phyloP scores from a whole-genome alignment of 2,329 filamentous ascomycete species.

The Aspergillus sp. region DNA sequence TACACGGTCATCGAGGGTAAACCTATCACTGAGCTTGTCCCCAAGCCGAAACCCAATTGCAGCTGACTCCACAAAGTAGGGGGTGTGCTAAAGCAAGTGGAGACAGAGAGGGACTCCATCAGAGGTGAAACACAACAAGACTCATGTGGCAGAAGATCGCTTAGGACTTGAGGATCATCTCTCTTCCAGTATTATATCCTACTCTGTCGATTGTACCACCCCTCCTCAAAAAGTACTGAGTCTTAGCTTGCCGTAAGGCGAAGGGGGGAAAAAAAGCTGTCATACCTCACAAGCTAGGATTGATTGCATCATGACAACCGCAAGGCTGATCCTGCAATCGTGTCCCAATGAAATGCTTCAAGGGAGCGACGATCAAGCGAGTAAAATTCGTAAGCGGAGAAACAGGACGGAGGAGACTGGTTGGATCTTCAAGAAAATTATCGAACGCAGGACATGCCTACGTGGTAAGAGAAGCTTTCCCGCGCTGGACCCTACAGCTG shows the following conservation, averaged over 20 bases:
- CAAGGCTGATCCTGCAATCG: not conserved
- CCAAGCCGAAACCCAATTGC: not conserved
- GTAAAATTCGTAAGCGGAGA: not conserved
- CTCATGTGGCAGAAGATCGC: not conserved
- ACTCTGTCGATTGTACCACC: not conserved
- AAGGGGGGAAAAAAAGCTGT: not conserved
- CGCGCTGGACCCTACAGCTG: constrained; percentile 9
- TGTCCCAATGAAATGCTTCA: not conserved
- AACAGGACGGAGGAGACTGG: not conserved
- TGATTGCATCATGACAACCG: not conserved
- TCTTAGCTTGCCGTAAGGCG: not conserved
- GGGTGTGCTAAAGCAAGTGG: not conserved
- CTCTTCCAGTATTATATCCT: not conserved
- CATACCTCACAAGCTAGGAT: not conserved
- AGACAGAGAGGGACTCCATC: not conserved
- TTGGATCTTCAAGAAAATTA: not conserved
- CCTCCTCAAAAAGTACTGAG: not conserved
- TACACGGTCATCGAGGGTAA: not conserved
- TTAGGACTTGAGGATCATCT: not conserved
- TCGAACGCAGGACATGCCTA: not conserved
- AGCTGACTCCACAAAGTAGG: not conserved
- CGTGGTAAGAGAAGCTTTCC: not conserved
- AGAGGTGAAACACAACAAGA: not conserved
- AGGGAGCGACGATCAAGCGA: not conserved
- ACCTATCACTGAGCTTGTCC: not conserved